Percentiles rank a stretch among this genome's conserved stretches.
These are phyloP conservation scores for Aspergillus persii DNA, from an alignment of 2,329 filamentous ascomycete species.

Conservation along the genomic window DNA sequence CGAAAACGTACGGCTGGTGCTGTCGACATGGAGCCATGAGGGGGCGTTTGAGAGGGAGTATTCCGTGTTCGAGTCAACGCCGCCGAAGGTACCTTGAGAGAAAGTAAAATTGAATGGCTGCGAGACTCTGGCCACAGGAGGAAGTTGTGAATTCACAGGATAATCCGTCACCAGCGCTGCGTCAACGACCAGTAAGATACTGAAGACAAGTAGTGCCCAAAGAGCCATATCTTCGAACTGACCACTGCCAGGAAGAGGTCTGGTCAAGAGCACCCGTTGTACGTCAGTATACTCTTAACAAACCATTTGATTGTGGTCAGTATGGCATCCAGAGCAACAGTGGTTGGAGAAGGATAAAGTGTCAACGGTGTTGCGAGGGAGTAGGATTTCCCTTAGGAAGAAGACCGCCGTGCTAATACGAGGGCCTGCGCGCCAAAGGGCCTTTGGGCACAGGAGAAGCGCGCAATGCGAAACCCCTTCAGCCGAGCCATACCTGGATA, in stretches of 20 bases:
- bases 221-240: slow-evolving; percentile 26
- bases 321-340: slow-evolving; percentile 6
- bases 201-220: slow-evolving; percentile 25
- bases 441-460: slow-evolving; percentile 29
- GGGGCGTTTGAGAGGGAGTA: slow-evolving; percentile 68
- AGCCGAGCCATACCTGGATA: slow-evolving; percentile 40
- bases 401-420: slow-evolving; percentile 17
- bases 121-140: slow-evolving; percentile 69
- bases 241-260: slow-evolving; percentile 12
- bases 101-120: slow-evolving; percentile 49
- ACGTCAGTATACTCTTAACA: slow-evolving; percentile 12
- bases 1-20: slow-evolving; percentile 61
- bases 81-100: slow-evolving; percentile 65
- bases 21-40: slow-evolving; percentile 72
- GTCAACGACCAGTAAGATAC: slow-evolving; percentile 27
- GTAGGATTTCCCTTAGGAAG: slow-evolving; percentile 20
- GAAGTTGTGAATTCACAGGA: slow-evolving; percentile 81
- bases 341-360: slow-evolving; percentile 5
- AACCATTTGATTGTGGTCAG: slow-evolving; percentile 2
- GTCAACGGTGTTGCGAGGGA: slow-evolving; percentile 17
- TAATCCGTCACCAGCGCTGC: slow-evolving; percentile 53
- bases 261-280: slow-evolving; percentile 11
- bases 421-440: slow-evolving; percentile 29
- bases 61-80: slow-evolving; percentile 53
- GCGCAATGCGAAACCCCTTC: slow-evolving; percentile 32